These are phyloP conservation scores for Phytophthora sp. DNA, from an alignment of 352 stramenopile species.

Conservation along the genomic window DNA sequence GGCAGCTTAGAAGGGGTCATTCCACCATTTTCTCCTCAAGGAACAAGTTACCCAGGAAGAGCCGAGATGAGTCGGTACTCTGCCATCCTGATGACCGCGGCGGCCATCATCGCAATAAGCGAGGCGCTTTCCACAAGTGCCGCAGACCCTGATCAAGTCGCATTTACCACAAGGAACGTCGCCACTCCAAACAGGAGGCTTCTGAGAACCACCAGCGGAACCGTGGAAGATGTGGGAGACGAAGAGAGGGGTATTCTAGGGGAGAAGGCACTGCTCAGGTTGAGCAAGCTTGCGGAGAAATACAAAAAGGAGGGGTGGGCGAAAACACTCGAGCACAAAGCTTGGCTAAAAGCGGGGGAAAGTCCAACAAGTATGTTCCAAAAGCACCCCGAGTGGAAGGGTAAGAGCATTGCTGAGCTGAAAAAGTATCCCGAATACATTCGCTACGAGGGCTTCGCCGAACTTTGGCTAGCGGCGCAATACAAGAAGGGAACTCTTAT, in stretches of 20 bases:
- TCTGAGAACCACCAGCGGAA: not conserved
- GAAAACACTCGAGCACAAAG: constrained; percentile 8
- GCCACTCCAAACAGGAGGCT: not conserved
- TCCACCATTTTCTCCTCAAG: too few species aligned
- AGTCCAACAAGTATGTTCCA: not conserved
- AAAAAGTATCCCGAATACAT: not conserved
- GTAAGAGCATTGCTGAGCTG: not conserved
- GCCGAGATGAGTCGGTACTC: not conserved
- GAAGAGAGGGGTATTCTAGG: constrained; percentile 1
- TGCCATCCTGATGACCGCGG: not conserved
- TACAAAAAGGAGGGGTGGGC: not conserved
- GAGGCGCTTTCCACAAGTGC: not conserved
- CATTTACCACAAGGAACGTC: not conserved
- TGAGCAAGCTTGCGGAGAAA: constrained; percentile 8
- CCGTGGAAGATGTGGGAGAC: not conserved
- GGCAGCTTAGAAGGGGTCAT: too few species aligned
- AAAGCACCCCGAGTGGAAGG: constrained; percentile 2
- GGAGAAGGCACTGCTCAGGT: not conserved
- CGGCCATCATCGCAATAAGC: not conserved
- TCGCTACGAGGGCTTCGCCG: constrained; percentile 10
- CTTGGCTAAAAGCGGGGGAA: constrained; percentile 1
- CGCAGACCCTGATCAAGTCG: not conserved
- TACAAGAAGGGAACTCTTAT: constrained; percentile 6
- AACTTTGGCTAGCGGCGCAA: constrained; percentile 7
- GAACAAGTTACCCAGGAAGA: too few species aligned